Base-by-base conservation (phyloP, 2,329 filamentous ascomycete species). In the Aureobasidium sp. region DNA sequence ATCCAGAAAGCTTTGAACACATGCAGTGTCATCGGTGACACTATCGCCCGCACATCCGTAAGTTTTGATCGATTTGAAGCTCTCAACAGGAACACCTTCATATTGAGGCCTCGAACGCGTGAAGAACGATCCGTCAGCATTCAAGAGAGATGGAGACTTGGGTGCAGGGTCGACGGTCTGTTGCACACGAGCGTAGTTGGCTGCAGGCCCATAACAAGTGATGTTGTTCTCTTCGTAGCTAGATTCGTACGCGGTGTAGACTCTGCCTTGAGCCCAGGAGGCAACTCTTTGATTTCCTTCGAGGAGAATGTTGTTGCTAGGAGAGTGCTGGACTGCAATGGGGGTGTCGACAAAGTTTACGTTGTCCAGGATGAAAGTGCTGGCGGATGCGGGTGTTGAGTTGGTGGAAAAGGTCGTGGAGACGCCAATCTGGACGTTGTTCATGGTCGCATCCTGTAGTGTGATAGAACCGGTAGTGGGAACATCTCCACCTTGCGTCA, bases 11-110 rank as follows among this genome's bases (percentile, higher is more conserved):
- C 82, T 82, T 72, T 96, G 91, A 67, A 94, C 85, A 7, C 86
- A 87, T 3, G 81, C 83, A 2, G 92, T 96, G 67, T 96, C 92
- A 68, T 97, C 93, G n/a, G 86, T 87, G 19, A 78, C 74, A 42
- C 92, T 93, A 70, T 97, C 91, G 68, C 92, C 92, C 74, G 85
- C 88, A 68, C 89, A 91, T 54, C 75, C 78, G 54, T 75, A 72
- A 60, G 75, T 72, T 24, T 70, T 67, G 45, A 69, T 67, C 0
- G 88, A 91, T 65, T 92, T 74, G 69, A 96, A 94, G 14, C 80
- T 81, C 60, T 80, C 81, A 9, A 80, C 79, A 0, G 84, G 75
- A 0, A 89, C 63, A 7, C 66, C 60, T 33, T 70, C 72, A 53
- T 78, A 79, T 45, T 76, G 73, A 2, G 77, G 77, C 5, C 68